phyloP scores from a whole-genome alignment of 345 rosid species.

The Syzygium grande region DNA sequence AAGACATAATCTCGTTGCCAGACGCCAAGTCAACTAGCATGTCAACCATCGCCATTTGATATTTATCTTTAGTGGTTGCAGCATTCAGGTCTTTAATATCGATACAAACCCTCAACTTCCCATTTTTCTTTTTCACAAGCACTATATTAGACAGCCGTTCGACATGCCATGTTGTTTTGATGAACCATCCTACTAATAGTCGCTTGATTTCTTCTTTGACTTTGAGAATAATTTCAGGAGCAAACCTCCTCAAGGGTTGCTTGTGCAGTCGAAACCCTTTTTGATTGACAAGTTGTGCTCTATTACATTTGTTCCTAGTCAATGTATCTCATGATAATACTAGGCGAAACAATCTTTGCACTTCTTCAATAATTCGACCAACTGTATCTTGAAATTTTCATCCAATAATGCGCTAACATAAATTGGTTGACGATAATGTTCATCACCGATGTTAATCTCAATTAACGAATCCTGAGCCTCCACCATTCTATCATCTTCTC shows the following conservation, averaged over 20 bases:
- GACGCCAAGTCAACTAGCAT: neutral
- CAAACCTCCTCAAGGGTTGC: neutral
- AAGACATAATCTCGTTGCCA: neutral
- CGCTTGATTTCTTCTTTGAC: neutral
- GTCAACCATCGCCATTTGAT: neutral
- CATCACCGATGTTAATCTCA: neutral
- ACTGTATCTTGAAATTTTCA: neutral
- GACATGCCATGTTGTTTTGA: neutral
- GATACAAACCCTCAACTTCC: neutral
- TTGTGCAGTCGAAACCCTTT: neutral
- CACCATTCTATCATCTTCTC: neutral
- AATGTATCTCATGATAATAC: neutral
- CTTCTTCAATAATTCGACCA: neutral
- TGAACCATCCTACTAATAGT: fast-evolving
- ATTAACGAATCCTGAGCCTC: neutral
- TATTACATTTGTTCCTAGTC: neutral
- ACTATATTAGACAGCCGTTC: neutral
- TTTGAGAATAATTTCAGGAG: fast-evolving
- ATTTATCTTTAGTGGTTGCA: neutral
- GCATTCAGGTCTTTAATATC: neutral
- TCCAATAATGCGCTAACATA: neutral
- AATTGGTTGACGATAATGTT: neutral
- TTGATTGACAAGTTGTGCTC: neutral
- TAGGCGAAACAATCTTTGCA: neutral
- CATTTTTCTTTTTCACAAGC: neutral